A percentile compares a stretch with the other conserved stretches of the same genome.
Evolutionary conservation across 768 basidiomycete genomes (phyloP).

Genomic region (Tylopilus rubrobrunneus): DNA sequence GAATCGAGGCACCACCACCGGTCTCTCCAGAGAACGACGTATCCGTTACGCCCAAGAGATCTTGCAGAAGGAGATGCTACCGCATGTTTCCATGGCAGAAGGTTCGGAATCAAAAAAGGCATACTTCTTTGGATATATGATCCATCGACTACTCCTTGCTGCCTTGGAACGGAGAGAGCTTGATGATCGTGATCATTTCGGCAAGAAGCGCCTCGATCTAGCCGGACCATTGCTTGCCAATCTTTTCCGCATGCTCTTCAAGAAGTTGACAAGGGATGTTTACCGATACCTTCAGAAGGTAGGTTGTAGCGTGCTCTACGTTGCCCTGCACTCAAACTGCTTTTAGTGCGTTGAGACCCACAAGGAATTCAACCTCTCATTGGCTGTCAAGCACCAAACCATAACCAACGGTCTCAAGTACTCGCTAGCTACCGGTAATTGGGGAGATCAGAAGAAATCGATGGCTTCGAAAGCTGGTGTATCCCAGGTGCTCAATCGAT

Average conservation of each 20-base stretch:
- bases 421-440: slow-evolving; percentile 97
- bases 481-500: slow-evolving; percentile 96
- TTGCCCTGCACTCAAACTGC: neutral
- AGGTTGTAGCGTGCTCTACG: slow-evolving; percentile 5
- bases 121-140: slow-evolving; percentile 99
- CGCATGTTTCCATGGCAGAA: slow-evolving; percentile 94
- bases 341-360: slow-evolving; percentile 91
- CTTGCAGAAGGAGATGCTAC: slow-evolving; percentile 96
- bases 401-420: slow-evolving; percentile 99
- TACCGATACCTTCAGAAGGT: slow-evolving; percentile 98
- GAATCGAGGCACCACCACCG: slow-evolving; percentile 93
- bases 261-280: slow-evolving; percentile 94
- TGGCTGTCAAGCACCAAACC: slow-evolving; percentile 93
- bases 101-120: slow-evolving; percentile 98
- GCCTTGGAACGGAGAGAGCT: slow-evolving; percentile 92
- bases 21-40: slow-evolving; percentile 87
- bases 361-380: slow-evolving; percentile 87
- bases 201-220: slow-evolving; percentile 94
- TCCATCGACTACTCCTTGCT: slow-evolving; percentile 90
- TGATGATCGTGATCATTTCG: slow-evolving; percentile 99
- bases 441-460: slow-evolving; percentile 99
- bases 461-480: slow-evolving; percentile 98
- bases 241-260: slow-evolving; percentile 95
- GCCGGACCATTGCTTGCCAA: slow-evolving; percentile 96
- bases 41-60: slow-evolving; percentile 97